Base-by-base conservation (phyloP, 2,329 filamentous ascomycete genomes). In the Beauveria brongniartii region DNA sequence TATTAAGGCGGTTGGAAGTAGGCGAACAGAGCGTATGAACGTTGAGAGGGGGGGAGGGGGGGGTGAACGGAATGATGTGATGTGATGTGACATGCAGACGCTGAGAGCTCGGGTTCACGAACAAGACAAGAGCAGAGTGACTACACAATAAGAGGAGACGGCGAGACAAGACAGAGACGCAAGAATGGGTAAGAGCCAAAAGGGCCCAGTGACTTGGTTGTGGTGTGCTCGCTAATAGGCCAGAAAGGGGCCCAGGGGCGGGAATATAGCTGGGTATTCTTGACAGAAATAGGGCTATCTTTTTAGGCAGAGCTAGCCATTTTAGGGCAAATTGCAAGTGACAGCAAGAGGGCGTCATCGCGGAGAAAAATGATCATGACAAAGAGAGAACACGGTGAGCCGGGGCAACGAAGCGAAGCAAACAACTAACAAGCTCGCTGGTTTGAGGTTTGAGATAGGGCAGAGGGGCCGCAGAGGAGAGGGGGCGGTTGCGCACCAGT, bases 1-100 rank as follows among this genome's bases (percentile, higher is more conserved):
- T 8, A 8, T 30, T 34, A 44, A 12, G 22, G 22, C 22, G 22
- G 44, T 24, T 47, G 18, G 16, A 43, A 34, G 18, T 8, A 59
- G 22, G 47, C 46, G 47, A 51, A 41, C 30, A 37, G 54, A 34
- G 40, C 41, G 24, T 28, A 47, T 5, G 6, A 56, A 44, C 12
- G 40, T 55, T 55, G 47, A 47, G n/a, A 26, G 18, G 53, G 26
- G 14, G 50, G 12, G 50, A 24, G 44, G 43, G 26, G 44, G 14
- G 50, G 12, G 50, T 37, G 44, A 50, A 28, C 14, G 46, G 22
- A 50, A 28, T 28, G 46, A 41, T 50, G 41, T 46, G 54, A 56
- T 47, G 56, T 59, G 56, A 59, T 59, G 47, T 59, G 47, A 52
- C 37, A 10, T 59, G 47, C 56, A 59, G 47, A 59, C 24, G 16